phyloP scores from a whole-genome alignment of 2,329 filamentous ascomycete genomes.

The Fusarium citri region DNA sequence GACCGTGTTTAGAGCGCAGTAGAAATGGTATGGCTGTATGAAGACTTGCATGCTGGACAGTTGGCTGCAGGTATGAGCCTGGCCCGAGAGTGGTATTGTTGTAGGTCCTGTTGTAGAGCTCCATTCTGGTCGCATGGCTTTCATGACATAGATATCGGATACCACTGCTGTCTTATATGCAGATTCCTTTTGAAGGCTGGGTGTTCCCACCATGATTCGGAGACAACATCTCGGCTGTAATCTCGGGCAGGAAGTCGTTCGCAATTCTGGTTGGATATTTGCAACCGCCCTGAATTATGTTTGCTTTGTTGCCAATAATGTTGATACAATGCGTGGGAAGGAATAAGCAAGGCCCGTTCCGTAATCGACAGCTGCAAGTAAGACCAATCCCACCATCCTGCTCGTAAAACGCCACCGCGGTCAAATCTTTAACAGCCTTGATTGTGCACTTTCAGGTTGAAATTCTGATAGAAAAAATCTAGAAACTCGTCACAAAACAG shows the following conservation, averaged over 20 bases:
- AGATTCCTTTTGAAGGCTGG: neutral
- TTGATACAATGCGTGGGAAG: neutral
- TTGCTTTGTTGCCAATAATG: neutral
- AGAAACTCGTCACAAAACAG: too few relatives aligned
- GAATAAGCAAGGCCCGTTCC: neutral
- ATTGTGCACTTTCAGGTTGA: too few relatives aligned
- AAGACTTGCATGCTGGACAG: neutral
- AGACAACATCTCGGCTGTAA: neutral
- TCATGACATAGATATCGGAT: neutral
- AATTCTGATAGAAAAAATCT: too few relatives aligned
- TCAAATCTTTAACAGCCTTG: neutral
- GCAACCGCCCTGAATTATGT: neutral
- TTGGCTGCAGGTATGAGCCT: neutral
- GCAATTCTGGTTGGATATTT: neutral
- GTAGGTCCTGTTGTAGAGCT: neutral
- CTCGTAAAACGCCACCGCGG: neutral
- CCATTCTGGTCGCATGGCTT: neutral
- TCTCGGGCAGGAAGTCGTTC: neutral
- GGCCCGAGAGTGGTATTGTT: neutral
- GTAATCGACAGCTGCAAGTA: neutral
- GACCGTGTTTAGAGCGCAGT: neutral
- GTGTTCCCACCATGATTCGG: neutral
- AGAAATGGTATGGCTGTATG: neutral
- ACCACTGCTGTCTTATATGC: neutral
- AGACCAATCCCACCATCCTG: neutral